Evolutionary conservation across 2,329 filamentous ascomycete genomes (phyloP).

Genomic region (Trichophyton rubrum): DNA sequence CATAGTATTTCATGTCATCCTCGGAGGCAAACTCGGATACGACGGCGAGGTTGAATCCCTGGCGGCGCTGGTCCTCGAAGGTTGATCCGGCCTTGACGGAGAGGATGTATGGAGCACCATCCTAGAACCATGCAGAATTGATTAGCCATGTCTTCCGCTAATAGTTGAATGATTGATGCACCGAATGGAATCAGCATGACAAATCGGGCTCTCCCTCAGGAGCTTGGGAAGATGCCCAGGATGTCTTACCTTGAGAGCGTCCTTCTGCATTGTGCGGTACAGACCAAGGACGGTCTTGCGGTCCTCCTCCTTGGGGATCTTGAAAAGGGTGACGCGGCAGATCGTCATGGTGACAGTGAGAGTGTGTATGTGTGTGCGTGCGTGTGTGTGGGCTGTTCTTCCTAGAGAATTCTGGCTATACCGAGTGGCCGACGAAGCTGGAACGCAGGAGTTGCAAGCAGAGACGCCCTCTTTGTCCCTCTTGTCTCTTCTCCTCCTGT

Average conservation of each 20-base stretch:
- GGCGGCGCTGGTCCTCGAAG: slow-evolving; percentile 40
- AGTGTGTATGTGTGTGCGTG: too few species aligned
- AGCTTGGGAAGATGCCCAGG: too few species aligned
- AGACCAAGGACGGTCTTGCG: slow-evolving; percentile 26
- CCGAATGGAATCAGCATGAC: too few species aligned
- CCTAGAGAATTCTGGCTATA: too few species aligned
- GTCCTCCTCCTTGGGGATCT: slow-evolving; percentile 30
- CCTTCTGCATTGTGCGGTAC: slow-evolving; percentile 23
- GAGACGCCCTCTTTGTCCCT: too few species aligned
- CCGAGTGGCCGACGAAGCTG: too few species aligned
- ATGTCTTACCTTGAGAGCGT: slow-evolving; percentile 25
- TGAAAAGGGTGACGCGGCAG: slow-evolving; percentile 37
- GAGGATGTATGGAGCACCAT: slow-evolving; percentile 55
- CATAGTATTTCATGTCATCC: slow-evolving; percentile 55
- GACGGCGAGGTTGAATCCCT: slow-evolving; percentile 50
- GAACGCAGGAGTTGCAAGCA: too few species aligned
- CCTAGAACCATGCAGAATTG: slow-evolving; percentile 30
- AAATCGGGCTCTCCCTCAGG: too few species aligned
- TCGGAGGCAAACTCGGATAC: slow-evolving; percentile 47
- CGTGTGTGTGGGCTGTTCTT: too few species aligned
- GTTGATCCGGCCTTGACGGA: slow-evolving; percentile 38
- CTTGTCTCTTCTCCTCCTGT: too few species aligned
- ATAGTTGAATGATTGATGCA: too few species aligned
- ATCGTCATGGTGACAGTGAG: slow-evolving; percentile 16
- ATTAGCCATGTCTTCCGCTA: background rate